A percentile compares a stretch with the other conserved stretches of the same genome.
Conservation (phyloP, 768 basidiomycete genomes). For the Tricholoma hemisulphureum region DNA sequence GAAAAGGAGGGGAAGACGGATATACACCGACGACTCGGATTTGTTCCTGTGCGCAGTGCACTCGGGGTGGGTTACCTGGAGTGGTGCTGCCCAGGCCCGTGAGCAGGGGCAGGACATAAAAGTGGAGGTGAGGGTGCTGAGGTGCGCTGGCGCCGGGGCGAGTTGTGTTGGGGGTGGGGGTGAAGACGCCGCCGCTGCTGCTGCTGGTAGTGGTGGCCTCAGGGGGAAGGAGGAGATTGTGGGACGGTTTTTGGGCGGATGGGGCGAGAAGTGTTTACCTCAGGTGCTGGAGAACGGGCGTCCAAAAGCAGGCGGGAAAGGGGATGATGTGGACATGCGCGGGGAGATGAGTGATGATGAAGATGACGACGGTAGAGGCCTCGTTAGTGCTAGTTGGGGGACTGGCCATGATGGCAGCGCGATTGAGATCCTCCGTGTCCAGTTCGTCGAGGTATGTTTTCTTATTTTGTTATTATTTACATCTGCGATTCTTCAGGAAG, state of each 20-base stretch:
- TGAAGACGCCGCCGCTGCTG: no score
- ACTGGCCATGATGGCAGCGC: constrained; percentile 70
- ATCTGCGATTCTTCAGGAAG: not conserved
- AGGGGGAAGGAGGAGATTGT: constrained; percentile 42
- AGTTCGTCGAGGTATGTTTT: constrained; percentile 59
- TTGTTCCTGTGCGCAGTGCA: constrained; percentile 68
- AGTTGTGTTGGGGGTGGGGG: constrained; percentile 2
- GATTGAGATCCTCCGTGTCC: constrained; percentile 39
- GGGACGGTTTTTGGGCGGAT: constrained; percentile 18
- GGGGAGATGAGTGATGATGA: constrained; percentile 18
- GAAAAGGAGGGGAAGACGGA: not conserved
- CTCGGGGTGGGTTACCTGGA: constrained; percentile 40
- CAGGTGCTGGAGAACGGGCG: constrained; percentile 3
- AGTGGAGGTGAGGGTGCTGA: constrained; percentile 5
- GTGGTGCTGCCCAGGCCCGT: constrained; percentile 3
- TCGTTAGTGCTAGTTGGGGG: constrained; percentile 43
- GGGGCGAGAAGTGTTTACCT: constrained; percentile 18
- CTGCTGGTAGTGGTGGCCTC: not conserved
- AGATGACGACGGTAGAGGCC: constrained; percentile 18
- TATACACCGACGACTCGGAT: constrained; percentile 31
- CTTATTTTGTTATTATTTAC: constrained; percentile 5
- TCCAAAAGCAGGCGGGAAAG: not conserved
- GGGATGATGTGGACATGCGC: constrained; percentile 4
- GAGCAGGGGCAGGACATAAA: not conserved
- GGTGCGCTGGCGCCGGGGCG: constrained; percentile 31